Conservation (phyloP, 345 rosid species). For the Durio zibethinus region DNA sequence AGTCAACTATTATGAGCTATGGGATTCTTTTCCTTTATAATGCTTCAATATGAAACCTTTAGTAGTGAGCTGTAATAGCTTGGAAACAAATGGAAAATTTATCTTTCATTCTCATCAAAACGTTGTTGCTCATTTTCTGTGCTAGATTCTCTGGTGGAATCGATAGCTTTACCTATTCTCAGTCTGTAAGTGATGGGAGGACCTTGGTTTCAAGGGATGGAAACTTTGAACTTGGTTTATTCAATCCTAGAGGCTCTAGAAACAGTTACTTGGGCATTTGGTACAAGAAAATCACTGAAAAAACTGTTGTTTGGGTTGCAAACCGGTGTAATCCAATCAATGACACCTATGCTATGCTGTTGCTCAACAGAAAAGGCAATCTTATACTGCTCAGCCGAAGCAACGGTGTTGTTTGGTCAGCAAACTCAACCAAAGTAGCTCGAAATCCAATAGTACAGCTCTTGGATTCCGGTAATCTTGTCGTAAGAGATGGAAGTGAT, state of each 20-base stretch:
- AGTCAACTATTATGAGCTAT: neutral
- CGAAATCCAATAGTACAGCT: neutral
- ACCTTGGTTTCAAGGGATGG: slow-evolving; percentile 21
- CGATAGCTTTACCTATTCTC: neutral
- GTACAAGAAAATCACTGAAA: slow-evolving; percentile 14
- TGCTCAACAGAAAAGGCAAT: neutral
- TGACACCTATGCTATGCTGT: slow-evolving; percentile 7
- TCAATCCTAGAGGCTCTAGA: slow-evolving; percentile 7
- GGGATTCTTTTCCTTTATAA: neutral
- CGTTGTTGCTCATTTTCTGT: neutral
- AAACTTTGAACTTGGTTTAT: slow-evolving; percentile 24
- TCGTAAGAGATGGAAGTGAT: slow-evolving; percentile 7
- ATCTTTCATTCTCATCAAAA: neutral
- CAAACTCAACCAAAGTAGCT: neutral
- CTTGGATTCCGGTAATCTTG: slow-evolving; percentile 25
- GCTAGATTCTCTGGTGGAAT: neutral
- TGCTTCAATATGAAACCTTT: neutral
- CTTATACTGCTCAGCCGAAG: slow-evolving; percentile 12
- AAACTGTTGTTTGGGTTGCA: slow-evolving; percentile 30
- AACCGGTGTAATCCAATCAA: slow-evolving; percentile 18
- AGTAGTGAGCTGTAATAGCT: neutral
- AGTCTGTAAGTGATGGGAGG: slow-evolving; percentile 12
- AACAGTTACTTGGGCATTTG: slow-evolving; percentile 26
- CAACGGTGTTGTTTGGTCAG: slow-evolving; percentile 14
- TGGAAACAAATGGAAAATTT: neutral